Base-by-base conservation (phyloP, 1,139 yeast species). In the Geotrichum histeridarum region DNA sequence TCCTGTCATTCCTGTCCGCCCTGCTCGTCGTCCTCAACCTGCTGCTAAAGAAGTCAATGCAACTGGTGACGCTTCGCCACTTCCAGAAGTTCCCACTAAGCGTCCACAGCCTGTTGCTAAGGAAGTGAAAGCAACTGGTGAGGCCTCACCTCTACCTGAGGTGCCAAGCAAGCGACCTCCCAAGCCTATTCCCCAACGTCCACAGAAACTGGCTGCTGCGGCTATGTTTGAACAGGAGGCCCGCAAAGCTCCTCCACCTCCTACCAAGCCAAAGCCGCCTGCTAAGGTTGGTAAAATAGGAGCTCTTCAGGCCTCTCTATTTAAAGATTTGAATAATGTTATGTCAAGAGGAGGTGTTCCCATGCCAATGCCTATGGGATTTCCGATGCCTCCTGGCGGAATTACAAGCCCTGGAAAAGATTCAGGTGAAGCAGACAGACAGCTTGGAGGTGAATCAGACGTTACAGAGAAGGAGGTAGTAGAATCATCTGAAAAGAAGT, bases 311-410 rank as follows among this genome's bases (percentile, higher is more conserved):
- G 65, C 70, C 2, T 64, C 73, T 1, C 55, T 68, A 53, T 70
- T 70, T 50, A 67, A 64, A 8, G 71, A 70, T 49, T 59, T 70
- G 51, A 64, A 63, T 48, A 63, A 62, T 15, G 67, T 68, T 14
- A 61, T 70, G 41, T 61, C 69, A 8, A 58, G 66, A n/a, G 73
- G 72, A 2, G 71, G 72, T 3, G 66, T 68, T 4, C 65, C 67
- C 9, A 59, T 62, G 8, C 58, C 61, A 2, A 27, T 51, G 54
- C 30, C 56, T 60, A 18, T 18, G 32, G 64, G 60, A 22, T 51
- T 46, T 42, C 56, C 56, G 52, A 60, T 57, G 71, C 53, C 60
- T n/a, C 57, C 42, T 14, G 54, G 51, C 50, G 56, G 14, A 22
- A 22, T 22, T 5, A 37, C 37, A 51, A 51, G 44, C 15, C 48